Base-by-base conservation (phyloP, 228 moss, liverwort and hornwort species). In the Sphagnum magellanicum region DNA sequence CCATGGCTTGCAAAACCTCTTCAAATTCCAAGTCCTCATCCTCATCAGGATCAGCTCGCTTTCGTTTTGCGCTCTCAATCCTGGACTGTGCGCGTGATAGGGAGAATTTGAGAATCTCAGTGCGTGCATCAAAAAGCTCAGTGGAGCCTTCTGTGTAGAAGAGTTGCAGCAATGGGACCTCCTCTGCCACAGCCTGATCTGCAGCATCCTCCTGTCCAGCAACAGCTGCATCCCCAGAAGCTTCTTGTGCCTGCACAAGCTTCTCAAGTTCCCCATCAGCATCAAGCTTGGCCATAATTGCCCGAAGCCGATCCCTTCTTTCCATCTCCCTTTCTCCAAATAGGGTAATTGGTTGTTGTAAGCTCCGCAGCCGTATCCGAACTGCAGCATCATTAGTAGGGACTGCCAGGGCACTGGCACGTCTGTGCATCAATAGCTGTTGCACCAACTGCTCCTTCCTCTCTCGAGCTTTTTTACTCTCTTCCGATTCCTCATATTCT, bases 311-410 rank as follows among this genome's bases (percentile, higher is more conserved):
- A 76, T 98, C 97, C 59, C 97, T 90, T 72, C 97, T 90, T 74
- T 98, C 97, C 93, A 98, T 98, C 76, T 98, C 97, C 46, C 93
- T 87, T 76, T 93, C 97, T 17, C 97, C 97, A 65, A 92, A 92
- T 17, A 98, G 74, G 10, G 91, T 93, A 48, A 93, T 89, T 0
- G 93, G 89, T 73, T 98, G 91, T 53, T 90, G 90, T 64, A 98
- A 81, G 80, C 83, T 79, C 65, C 90, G 88, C 4, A 93, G 87
- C 14, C 91, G 87, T 16, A 91, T 81, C 50, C 92, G 91, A 15
- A 98, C 97, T 10, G 97, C 90, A 17, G 74, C 65, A 60, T 92
- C 97, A 68, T 93, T 93, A 48, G 97, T 98, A 48, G 97, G 97
- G 49, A 93, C 93, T 15, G 97, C 93, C 49, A 97, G 81, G 5